These are phyloP conservation scores for Suhomyces xylopsoci DNA, from an alignment of 805 yeast genomes.

Conservation along the genomic window DNA sequence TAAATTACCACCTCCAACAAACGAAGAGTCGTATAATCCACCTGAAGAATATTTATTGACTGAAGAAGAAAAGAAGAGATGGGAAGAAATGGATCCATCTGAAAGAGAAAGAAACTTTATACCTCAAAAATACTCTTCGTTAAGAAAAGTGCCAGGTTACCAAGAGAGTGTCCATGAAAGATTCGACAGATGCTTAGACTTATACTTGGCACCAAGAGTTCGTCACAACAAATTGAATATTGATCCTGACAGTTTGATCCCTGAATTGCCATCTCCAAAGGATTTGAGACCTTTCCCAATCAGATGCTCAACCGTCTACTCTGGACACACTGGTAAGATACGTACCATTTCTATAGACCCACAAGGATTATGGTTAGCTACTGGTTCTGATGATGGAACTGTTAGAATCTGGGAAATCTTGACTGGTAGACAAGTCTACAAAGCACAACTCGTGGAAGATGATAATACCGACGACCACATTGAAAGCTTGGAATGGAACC, in stretches of 20 bases:
- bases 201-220: slow-evolving; percentile 94
- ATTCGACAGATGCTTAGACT: slow-evolving; percentile 90
- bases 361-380: slow-evolving; percentile 90
- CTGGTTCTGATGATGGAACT: slow-evolving; percentile 96
- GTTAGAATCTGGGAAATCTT: slow-evolving; percentile 95
- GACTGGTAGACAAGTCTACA: slow-evolving; percentile 90
- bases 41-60: slow-evolving; percentile 89
- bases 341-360: slow-evolving; percentile 85
- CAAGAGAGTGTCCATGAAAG: slow-evolving; percentile 80
- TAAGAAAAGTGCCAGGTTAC: slow-evolving; percentile 94
- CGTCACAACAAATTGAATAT: slow-evolving; percentile 86
- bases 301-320: slow-evolving; percentile 75
- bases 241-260: slow-evolving; percentile 93
- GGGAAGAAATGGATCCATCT: slow-evolving; percentile 66
- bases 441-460: slow-evolving; percentile 48
- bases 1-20: slow-evolving; percentile 90
- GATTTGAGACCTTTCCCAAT: slow-evolving; percentile 97
- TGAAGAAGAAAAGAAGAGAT: slow-evolving; percentile 70
- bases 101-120: slow-evolving; percentile 78
- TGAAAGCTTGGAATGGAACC: slow-evolving; percentile 87
- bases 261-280: slow-evolving; percentile 94
- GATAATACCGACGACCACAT: slow-evolving; percentile 70
- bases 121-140: slow-evolving; percentile 76
- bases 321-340: slow-evolving; percentile 81
- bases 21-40: slow-evolving; percentile 96